Evolutionary conservation across 2,329 filamentous ascomycete genomes (phyloP), one percentile per base, ranked within the genome.

Genomic region (Phaeoacremonium minimum): DNA sequence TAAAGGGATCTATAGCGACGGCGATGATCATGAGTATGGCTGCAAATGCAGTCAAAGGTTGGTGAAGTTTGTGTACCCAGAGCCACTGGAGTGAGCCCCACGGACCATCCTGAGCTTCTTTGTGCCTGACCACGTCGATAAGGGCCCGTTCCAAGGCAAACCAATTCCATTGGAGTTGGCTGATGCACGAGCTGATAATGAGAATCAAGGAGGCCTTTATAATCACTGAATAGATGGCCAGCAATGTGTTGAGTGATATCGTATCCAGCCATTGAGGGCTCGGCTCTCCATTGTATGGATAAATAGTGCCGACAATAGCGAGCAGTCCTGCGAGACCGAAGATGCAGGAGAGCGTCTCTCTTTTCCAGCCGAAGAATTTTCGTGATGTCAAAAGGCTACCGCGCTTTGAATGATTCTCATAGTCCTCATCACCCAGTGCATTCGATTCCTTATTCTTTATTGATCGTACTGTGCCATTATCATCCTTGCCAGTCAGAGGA

Each of bases 141-240:
- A 37, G 30, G 7, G 38, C 26, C 5, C 17, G 33, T 15, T 29
- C n/a, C 4, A 33, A 15, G 6, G 28, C 9, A 13, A 19, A 40
- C 38, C 38, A 40, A 2, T 12, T 37, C 38, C 34, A 37, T 11
- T 40, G 38, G 4, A 33, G 34, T 15, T 40, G 34, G 4, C 33
- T 16, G 18, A 40, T 33, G 15, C 34, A 40, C 1, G 34, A 40
- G 3, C 18, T 28, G 30, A 34, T 19, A 14, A 37, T 16, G 6
- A 33, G 13, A 4, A 8, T 28, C 3, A 40, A 16, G 17, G 22
- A 18, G 18, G 34, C 12, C 6, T 28, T 37, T 4, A 40, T 15
- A 3, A 30, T 14, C 17, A 40, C 7, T 12, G 38, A 32, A 16
- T 33, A 40, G 4, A 31, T 17, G 4, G 38, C 33, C 3, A 40